Base-by-base conservation (phyloP, 495 filamentous ascomycete genomes). In the Neurospora sp. region DNA sequence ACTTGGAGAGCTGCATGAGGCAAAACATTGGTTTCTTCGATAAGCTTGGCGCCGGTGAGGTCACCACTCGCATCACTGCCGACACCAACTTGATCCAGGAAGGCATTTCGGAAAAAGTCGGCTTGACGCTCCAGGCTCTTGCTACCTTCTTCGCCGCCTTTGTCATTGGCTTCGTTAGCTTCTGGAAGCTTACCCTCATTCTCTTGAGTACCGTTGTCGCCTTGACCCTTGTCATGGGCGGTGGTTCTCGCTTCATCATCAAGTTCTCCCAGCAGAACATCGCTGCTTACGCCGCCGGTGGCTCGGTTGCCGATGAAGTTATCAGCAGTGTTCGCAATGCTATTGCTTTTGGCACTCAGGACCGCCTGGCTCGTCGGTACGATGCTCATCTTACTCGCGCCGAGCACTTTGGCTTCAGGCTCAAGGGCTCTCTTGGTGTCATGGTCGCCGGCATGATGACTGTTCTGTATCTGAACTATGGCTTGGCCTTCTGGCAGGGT, bases 1-100 rank as follows among this genome's bases (percentile, higher is more conserved):
- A 97, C 80, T 87, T 97, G 3, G 84, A 87, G 73, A 92, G 93
- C 66, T 94, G 94, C 76, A 84, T 97, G 84, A 88, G 90, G 53
- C 94, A 97, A 79, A 97, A 97, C 81, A 93, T 97, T 78, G 94
- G 89, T 69, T 97, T 93, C 79, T 97, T 96, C 80, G 94, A 97
- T 78, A 94, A 93, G 76, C 88, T 96, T 27, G 94, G 94, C 69
- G 92, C 94, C 38, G 94, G 94, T 74, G 94, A 97, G 83, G 92
- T 97, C 73, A 97, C 94, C 0, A 97, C 94, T 1, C 89, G 94
- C 71, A 97, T 97, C 78, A 97, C 94, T 3, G 88, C 93, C 66
- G 94, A 97, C 81, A 96, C 93, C 70, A 96, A 96, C 77, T 81
- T 94, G 68, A 90, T 97, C 71, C 94, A 96, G 78, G 92, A 95